A percentile compares a stretch with the other conserved stretches of the same genome.
phyloP scores from a whole-genome alignment of 1,284 basidiomycete species.

The Cutaneotrichosporon daszewskae region DNA sequence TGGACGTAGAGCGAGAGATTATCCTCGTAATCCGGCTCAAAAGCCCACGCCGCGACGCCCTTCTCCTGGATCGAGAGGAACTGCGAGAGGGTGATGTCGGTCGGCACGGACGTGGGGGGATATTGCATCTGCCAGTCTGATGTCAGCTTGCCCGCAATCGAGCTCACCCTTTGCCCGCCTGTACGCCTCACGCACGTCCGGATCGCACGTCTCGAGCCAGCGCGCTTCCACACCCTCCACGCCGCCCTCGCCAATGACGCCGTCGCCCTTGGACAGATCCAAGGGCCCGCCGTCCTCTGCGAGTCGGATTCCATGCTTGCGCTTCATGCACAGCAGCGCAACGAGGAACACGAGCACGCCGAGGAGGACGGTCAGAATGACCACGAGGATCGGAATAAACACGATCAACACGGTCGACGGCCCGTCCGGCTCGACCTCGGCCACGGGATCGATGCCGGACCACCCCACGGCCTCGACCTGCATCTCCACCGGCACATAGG shows the following conservation, averaged over 20 bases:
- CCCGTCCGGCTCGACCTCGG: slow-evolving; percentile 15
- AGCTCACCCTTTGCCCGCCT: slow-evolving; percentile 75
- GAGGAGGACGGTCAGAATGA: slow-evolving; percentile 86
- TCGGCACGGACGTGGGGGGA: slow-evolving; percentile 83
- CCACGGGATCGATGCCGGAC: neutral
- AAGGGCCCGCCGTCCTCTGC: slow-evolving; percentile 85
- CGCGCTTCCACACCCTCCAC: slow-evolving; percentile 83
- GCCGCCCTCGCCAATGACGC: slow-evolving; percentile 82
- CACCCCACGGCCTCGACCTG: neutral
- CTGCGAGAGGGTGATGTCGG: slow-evolving; percentile 93
- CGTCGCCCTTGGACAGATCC: slow-evolving; percentile 85
- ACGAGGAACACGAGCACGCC: slow-evolving; percentile 83
- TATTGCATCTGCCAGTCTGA: slow-evolving; percentile 84
- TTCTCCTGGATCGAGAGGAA: slow-evolving; percentile 97
- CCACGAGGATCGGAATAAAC: slow-evolving; percentile 74
- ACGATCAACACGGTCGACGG: slow-evolving; percentile 35
- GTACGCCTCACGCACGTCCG: slow-evolving; percentile 66
- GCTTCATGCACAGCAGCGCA: slow-evolving; percentile 74
- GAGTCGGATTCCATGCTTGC: slow-evolving; percentile 72
- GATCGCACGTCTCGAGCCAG: slow-evolving; percentile 82
- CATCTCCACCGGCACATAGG: neutral
- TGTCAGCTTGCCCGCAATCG: neutral
- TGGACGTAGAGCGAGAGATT: slow-evolving; percentile 85
- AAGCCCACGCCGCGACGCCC: slow-evolving; percentile 94
- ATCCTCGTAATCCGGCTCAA: slow-evolving; percentile 93